Conservation (phyloP, 2,329 filamentous ascomycete genomes). For the Colletotrichum abscissum region DNA sequence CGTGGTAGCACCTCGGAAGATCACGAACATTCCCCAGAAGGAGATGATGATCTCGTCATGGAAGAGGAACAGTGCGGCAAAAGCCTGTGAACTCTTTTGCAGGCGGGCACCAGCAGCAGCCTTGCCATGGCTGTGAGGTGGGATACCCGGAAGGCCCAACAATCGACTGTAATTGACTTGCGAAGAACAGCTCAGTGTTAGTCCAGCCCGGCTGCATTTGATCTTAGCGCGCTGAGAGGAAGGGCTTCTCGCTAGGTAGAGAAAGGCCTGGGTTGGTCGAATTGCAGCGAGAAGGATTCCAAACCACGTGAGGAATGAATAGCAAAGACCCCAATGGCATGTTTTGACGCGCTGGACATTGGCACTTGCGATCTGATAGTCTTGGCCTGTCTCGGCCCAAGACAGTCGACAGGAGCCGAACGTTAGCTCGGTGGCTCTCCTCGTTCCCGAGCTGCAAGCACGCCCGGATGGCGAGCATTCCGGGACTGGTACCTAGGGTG, state of each 20-base stretch:
- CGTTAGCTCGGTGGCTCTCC: constrained; percentile 8
- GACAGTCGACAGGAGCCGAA: not conserved
- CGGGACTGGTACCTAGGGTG: not conserved
- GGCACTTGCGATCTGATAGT: not conserved
- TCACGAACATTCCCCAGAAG: not conserved
- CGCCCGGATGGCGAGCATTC: constrained; percentile 14
- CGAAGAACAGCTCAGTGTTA: not conserved
- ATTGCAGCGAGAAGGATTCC: not conserved
- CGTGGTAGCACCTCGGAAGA: not conserved
- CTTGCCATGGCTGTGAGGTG: not conserved
- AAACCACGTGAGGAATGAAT: not conserved
- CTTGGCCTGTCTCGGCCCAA: constrained; percentile 5
- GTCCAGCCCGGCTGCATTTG: not conserved
- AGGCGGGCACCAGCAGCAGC: not conserved
- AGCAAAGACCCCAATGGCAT: not conserved
- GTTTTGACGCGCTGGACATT: not conserved
- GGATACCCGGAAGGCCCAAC: not conserved
- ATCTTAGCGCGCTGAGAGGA: not conserved
- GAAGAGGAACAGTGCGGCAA: not conserved
- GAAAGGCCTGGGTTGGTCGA: not conserved
- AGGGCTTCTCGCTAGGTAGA: not conserved
- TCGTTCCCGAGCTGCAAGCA: constrained; percentile 3
- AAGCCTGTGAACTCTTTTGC: no score
- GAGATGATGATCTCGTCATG: not conserved
- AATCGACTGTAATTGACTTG: not conserved